A percentile compares a stretch with the other conserved stretches of the same genome.
phyloP scores from a whole-genome alignment of 2,329 filamentous ascomycete genomes.

The Microascus cirrosus region DNA sequence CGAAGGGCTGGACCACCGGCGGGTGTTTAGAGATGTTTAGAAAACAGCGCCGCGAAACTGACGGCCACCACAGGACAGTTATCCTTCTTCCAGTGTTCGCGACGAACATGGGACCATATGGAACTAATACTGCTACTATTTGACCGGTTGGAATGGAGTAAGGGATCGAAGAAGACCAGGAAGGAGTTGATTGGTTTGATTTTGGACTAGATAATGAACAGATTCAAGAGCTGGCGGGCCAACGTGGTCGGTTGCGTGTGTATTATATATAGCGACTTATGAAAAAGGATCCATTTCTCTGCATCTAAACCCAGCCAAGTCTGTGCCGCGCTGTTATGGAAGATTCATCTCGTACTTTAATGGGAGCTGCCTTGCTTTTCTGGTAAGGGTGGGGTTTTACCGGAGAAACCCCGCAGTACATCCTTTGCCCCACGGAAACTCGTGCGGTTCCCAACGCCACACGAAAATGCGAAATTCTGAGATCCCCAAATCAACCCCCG shows the following conservation, averaged over 20 bases:
- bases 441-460: slow-evolving; percentile 2
- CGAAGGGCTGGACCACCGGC: background rate
- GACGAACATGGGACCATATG: background rate
- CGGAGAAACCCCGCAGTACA: background rate
- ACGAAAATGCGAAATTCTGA: slow-evolving; percentile 5
- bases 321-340: background rate
- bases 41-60: background rate
- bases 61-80: background rate
- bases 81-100: background rate
- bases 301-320: background rate
- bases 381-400: background rate
- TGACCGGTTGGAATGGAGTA: background rate
- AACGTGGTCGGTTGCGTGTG: background rate
- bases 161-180: background rate
- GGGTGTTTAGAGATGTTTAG: background rate
- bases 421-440: slow-evolving; percentile 5
- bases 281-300: background rate
- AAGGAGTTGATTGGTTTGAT: background rate
- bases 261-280: background rate
- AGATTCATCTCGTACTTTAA: background rate
- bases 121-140: background rate
- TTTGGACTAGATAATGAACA: background rate
- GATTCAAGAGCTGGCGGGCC: background rate
- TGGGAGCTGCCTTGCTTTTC: background rate
- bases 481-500: slow-evolving; percentile 4